phyloP scores from a whole-genome alignment of 768 basidiomycete genomes.

The Tubosaeta sp. region DNA sequence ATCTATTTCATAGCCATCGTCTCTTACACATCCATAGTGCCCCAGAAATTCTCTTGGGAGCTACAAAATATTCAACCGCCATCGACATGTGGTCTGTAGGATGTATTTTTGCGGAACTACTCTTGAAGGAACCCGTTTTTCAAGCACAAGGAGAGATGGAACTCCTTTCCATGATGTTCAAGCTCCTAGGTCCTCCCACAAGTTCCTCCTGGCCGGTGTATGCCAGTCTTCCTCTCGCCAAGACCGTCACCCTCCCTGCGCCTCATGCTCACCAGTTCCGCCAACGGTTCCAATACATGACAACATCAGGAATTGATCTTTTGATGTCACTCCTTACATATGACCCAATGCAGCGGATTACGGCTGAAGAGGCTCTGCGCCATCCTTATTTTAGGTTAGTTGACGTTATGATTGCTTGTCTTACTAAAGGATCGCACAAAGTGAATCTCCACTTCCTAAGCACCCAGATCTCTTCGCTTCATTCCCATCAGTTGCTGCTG shows the following conservation, averaged over 20 bases:
- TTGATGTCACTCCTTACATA: constrained; percentile 80
- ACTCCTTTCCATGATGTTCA: constrained; percentile 90
- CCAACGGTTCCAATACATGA: constrained; percentile 82
- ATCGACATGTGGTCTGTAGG: constrained; percentile 99
- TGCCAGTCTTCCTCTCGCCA: constrained; percentile 70
- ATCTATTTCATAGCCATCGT: constrained; percentile 10
- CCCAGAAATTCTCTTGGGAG: constrained; percentile 92
- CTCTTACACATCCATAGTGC: constrained; percentile 48
- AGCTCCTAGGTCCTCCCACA: constrained; percentile 91
- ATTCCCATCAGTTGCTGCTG: constrained; percentile 94
- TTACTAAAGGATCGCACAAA: constrained; percentile 27
- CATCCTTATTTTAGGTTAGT: constrained; percentile 88
- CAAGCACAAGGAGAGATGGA: constrained; percentile 96
- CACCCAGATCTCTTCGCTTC: constrained; percentile 94
- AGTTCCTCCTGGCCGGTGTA: constrained; percentile 85
- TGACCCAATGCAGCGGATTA: constrained; percentile 82
- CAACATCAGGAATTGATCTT: constrained; percentile 79
- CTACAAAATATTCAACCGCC: constrained; percentile 89
- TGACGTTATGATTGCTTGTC: not conserved
- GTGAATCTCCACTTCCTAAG: constrained; percentile 92
- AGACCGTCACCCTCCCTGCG: constrained; percentile 70
- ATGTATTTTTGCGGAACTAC: constrained; percentile 95
- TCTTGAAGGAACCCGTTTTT: constrained; percentile 94
- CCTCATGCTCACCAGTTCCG: constrained; percentile 75
- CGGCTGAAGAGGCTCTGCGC: constrained; percentile 83